Percentiles rank a stretch among this genome's conserved stretches.
Evolutionary conservation across 169 alveolate species (phyloP).

Genomic region (Plasmodium gaboni): DNA sequence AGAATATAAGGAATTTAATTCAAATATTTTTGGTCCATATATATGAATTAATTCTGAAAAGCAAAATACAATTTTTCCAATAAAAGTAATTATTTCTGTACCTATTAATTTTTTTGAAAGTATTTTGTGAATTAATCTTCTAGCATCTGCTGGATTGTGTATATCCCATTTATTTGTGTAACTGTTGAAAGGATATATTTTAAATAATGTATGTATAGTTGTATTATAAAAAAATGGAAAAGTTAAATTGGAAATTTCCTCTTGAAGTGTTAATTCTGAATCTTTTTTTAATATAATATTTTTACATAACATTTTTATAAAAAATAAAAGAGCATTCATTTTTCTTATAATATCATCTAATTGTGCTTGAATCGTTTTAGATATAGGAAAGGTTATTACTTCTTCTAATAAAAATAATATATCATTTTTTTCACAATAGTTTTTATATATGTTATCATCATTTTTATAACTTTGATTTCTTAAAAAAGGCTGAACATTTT

Average conservation of each 20-base stretch:
- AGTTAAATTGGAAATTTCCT: conserved; percentile 42
- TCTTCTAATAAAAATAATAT: neutral
- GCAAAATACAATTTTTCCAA: conserved; percentile 41
- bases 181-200: conserved; percentile 26
- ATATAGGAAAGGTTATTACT: conserved; percentile 6
- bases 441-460: neutral
- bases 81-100: conserved; percentile 55
- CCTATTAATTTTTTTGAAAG: conserved; percentile 39
- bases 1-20: conserved; percentile 7
- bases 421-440: neutral
- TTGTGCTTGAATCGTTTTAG: conserved; percentile 22
- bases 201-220: conserved; percentile 63
- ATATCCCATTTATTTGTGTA: conserved; percentile 59
- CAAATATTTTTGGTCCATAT: conserved; percentile 32
- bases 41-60: conserved; percentile 32
- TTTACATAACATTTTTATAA: conserved; percentile 33
- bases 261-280: conserved; percentile 35
- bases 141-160: conserved; percentile 67
- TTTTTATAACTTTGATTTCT: neutral
- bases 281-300: conserved; percentile 46
- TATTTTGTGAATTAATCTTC: conserved; percentile 64
- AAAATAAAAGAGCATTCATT: conserved; percentile 35
- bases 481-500: neutral
- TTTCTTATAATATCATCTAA: conserved; percentile 24
- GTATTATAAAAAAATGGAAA: conserved; percentile 58